Evolutionary conservation across 495 filamentous ascomycete species (phyloP).

Genomic region (Penicillium paxilli): DNA sequence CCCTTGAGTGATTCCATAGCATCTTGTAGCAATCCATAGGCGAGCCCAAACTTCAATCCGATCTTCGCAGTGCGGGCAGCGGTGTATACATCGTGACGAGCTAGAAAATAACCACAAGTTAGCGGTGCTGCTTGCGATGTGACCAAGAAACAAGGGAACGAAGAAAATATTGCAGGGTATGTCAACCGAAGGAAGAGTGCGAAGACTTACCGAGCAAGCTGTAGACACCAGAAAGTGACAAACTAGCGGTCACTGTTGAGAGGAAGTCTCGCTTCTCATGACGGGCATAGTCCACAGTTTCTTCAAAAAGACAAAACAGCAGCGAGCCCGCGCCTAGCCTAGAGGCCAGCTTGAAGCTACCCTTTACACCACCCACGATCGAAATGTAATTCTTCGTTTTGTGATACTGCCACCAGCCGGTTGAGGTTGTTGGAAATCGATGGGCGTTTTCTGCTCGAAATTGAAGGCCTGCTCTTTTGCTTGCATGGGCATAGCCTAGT

Average conservation of each 20-base stretch:
- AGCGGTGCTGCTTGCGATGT: conserved; percentile 13
- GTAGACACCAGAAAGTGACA: conserved; percentile 81
- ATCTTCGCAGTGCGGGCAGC: conserved; percentile 81
- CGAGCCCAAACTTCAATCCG: conserved; percentile 73
- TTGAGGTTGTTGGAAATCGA: conserved; percentile 74
- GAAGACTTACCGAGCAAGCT: conserved; percentile 74
- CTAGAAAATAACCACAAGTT: conserved; percentile 41
- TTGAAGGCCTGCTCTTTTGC: conserved; percentile 67
- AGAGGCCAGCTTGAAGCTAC: conserved; percentile 74
- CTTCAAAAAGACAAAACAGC: conserved; percentile 75
- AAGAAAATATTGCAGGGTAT: no score
- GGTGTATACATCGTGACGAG: conserved; percentile 77
- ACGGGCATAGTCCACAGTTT: conserved; percentile 76
- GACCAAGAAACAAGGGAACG: neutral
- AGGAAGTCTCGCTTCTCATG: conserved; percentile 31
- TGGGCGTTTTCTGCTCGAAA: conserved; percentile 97
- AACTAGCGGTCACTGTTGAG: conserved; percentile 57
- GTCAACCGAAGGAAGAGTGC: no score
- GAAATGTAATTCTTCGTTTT: conserved; percentile 93
- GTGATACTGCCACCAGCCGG: conserved; percentile 96
- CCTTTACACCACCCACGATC: conserved; percentile 69
- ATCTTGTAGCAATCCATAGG: conserved; percentile 82
- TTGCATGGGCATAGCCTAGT: conserved; percentile 72
- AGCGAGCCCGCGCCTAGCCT: conserved; percentile 64
- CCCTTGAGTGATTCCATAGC: conserved; percentile 61